phyloP scores from a whole-genome alignment of 2,329 filamentous ascomycete species.

The Aspergillus sojae region DNA sequence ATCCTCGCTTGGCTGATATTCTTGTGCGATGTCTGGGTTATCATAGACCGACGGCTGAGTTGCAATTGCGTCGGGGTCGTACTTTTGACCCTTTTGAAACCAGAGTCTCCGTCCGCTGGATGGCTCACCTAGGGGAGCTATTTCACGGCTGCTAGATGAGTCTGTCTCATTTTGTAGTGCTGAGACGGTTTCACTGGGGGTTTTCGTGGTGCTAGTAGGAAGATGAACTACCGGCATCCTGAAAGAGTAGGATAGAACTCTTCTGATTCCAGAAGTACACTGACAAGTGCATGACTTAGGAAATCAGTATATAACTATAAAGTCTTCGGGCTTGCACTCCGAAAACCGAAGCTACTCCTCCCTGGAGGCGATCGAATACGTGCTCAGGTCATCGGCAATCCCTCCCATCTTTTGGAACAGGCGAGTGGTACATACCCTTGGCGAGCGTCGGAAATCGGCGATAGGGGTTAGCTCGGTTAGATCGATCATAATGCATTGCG shows the following conservation, averaged over 20 bases:
- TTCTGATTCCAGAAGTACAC: background rate
- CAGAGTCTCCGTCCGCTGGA: conserved; percentile 30
- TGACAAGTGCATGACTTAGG: background rate
- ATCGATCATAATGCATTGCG: background rate
- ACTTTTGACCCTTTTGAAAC: conserved; percentile 26
- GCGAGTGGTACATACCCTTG: background rate
- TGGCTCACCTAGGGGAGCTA: conserved; percentile 20
- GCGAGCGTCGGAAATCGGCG: background rate
- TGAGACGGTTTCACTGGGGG: background rate
- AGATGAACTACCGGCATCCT: background rate
- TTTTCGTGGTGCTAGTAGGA: background rate
- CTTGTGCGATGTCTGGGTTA: conserved; percentile 42
- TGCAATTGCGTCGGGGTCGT: conserved; percentile 32
- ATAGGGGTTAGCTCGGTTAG: background rate
- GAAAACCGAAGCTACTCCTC: background rate
- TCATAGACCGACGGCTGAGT: conserved; percentile 50
- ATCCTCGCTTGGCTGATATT: conserved; percentile 30
- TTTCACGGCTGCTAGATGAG: background rate
- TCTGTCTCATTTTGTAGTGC: background rate
- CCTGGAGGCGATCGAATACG: background rate
- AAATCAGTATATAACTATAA: background rate
- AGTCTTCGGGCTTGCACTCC: background rate
- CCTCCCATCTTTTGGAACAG: background rate
- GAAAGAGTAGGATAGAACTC: background rate
- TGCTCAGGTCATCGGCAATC: background rate